phyloP scores from a whole-genome alignment of 306 rosid species.

The Pyrus communis region DNA sequence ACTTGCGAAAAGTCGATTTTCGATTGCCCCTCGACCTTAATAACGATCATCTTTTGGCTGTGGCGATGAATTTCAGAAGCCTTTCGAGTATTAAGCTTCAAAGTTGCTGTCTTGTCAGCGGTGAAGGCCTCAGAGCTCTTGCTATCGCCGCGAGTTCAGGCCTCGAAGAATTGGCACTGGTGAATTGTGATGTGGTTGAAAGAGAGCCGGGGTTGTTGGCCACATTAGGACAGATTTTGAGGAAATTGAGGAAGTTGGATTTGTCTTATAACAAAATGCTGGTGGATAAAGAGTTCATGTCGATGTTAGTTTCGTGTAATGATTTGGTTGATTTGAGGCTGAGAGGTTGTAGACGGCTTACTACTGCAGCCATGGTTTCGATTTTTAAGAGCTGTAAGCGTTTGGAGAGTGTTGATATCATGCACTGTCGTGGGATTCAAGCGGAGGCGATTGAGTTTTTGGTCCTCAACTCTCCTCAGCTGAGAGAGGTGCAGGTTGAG shows the following conservation, averaged over 20 bases:
- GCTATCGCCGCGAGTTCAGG: constrained; percentile 30
- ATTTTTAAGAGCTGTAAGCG: constrained; percentile 53
- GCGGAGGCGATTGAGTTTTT: constrained; percentile 43
- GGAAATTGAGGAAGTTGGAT: constrained; percentile 56
- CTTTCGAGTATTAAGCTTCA: constrained; percentile 58
- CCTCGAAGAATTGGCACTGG: constrained; percentile 68
- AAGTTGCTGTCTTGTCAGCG: constrained; percentile 73
- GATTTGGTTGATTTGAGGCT: constrained; percentile 53
- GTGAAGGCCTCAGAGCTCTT: constrained; percentile 66
- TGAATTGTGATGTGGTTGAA: constrained; percentile 81
- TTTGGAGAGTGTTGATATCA: constrained; percentile 55
- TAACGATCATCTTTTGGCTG: constrained; percentile 54
- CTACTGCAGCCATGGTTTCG: constrained; percentile 28
- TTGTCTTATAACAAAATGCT: constrained; percentile 74
- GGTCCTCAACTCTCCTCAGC: constrained; percentile 33
- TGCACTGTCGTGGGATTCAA: constrained; percentile 50
- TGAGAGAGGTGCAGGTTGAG: constrained; percentile 63
- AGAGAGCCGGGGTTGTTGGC: constrained; percentile 77
- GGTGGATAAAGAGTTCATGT: constrained; percentile 62
- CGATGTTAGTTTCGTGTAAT: constrained; percentile 58
- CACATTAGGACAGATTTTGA: constrained; percentile 68
- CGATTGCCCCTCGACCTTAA: constrained; percentile 81
- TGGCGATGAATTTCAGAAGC: constrained; percentile 35
- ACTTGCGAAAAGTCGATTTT: constrained; percentile 50
- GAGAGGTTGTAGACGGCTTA: constrained; percentile 64